A percentile compares a stretch with the other conserved stretches of the same genome.
These are phyloP conservation scores for Epichloe sibirici DNA, from an alignment of 2,329 filamentous ascomycete genomes.

Conservation along the genomic window DNA sequence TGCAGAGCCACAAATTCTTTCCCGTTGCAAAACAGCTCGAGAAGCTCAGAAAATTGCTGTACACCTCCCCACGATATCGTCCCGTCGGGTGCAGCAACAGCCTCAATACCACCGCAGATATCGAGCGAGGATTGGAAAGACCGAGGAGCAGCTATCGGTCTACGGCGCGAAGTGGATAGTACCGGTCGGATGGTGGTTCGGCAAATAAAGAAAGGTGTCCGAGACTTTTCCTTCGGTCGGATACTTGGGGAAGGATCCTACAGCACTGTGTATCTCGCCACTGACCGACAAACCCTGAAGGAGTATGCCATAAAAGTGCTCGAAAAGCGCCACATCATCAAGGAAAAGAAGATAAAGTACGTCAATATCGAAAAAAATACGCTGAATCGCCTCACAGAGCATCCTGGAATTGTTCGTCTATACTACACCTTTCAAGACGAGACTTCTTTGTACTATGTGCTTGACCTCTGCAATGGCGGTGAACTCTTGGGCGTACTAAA, in stretches of 20 bases:
- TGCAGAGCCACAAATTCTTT: conserved; percentile 38
- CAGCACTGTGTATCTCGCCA: conserved; percentile 87
- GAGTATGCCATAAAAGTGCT: conserved; percentile 98
- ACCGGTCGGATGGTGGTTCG: conserved; percentile 71
- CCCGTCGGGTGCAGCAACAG: conserved; percentile 23
- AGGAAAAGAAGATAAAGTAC: conserved; percentile 99
- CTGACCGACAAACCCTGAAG: conserved; percentile 83
- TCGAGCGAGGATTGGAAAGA: conserved; percentile 92
- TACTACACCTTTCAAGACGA: conserved; percentile 99
- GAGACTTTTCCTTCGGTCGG: conserved; percentile 88
- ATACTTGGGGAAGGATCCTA: conserved; percentile 94
- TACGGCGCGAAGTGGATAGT: conserved; percentile 73
- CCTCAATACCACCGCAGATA: neutral
- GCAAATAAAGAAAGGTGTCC: conserved; percentile 90
- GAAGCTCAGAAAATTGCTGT: conserved; percentile 36
- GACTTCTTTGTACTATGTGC: conserved; percentile 87
- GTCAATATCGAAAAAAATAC: conserved; percentile 99
- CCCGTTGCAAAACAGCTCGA: conserved; percentile 66
- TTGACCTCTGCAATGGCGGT: conserved; percentile 85
- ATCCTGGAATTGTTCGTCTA: conserved; percentile 88
- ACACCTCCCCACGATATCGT: conserved; percentile 12
- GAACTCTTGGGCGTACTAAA: conserved; percentile 89
- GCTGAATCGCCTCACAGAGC: conserved; percentile 86
- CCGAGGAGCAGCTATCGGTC: conserved; percentile 73
- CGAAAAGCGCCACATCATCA: conserved; percentile 98